These are phyloP conservation scores for Lotus japonicus DNA, from an alignment of 306 rosid genomes.

Conservation along the genomic window DNA sequence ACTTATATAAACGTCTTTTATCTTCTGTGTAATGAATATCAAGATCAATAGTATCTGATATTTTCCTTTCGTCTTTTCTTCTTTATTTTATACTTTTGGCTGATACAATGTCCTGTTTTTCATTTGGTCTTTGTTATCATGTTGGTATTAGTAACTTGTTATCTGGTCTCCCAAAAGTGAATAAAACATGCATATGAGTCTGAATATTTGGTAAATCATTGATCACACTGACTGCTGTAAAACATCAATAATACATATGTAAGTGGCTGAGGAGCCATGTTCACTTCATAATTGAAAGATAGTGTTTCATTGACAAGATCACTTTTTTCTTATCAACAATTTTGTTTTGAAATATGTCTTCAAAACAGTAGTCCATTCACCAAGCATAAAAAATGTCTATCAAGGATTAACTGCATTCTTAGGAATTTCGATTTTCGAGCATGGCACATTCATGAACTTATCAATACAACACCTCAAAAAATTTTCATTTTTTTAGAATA, in stretches of 20 bases:
- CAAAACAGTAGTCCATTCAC: neutral
- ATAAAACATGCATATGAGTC: constrained; percentile 26
- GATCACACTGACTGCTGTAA: constrained; percentile 8
- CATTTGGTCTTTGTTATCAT: constrained; percentile 26
- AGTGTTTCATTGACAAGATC: constrained; percentile 20
- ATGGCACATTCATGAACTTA: neutral
- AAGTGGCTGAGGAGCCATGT: constrained; percentile 29
- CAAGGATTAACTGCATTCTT: neutral
- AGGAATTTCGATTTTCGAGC: neutral
- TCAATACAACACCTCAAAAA: too few relatives aligned
- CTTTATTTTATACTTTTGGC: constrained; percentile 25
- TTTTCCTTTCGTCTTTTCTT: constrained; percentile 27
- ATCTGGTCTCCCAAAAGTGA: constrained; percentile 7
- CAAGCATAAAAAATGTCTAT: neutral
- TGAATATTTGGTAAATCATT: constrained; percentile 20
- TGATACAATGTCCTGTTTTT: neutral
- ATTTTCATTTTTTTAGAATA: too few relatives aligned
- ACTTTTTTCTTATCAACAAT: neutral
- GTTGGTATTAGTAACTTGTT: constrained; percentile 21
- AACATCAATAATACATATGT: constrained; percentile 26
- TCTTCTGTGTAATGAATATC: neutral
- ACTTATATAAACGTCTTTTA: neutral
- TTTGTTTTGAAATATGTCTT: neutral
- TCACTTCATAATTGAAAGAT: constrained; percentile 19
- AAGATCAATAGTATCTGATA: neutral